Conservation (phyloP, 805 yeast species). For the Candida verbasci region DNA sequence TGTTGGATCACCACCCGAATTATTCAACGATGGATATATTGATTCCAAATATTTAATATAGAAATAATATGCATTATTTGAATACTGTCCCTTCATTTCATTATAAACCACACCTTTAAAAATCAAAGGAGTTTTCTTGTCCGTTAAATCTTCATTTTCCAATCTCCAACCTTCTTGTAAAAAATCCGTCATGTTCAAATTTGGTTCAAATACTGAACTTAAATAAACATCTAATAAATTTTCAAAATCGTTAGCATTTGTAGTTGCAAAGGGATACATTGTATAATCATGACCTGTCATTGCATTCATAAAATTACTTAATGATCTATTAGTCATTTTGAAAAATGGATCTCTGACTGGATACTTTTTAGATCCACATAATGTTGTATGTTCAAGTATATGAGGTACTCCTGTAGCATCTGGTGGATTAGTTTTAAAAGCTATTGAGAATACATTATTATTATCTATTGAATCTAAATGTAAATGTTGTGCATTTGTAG, state of each 20-base stretch:
- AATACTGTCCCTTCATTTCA: slow-evolving; percentile 97
- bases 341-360: slow-evolving; percentile 97
- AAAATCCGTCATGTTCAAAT: slow-evolving; percentile 75
- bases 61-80: slow-evolving; percentile 79
- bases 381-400: slow-evolving; percentile 90
- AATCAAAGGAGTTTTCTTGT: slow-evolving; percentile 54
- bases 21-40: slow-evolving; percentile 78
- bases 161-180: slow-evolving; percentile 97
- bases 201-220: slow-evolving; percentile 81
- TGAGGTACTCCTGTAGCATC: slow-evolving; percentile 95
- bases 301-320: slow-evolving; percentile 96
- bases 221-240: slow-evolving; percentile 85
- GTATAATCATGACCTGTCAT: slow-evolving; percentile 98
- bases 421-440: slow-evolving; percentile 93
- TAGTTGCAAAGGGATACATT: slow-evolving; percentile 93
- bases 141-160: slow-evolving; percentile 62
- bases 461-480: slow-evolving; percentile 73
- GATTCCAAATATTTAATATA: slow-evolving; percentile 82
- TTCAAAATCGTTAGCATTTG: slow-evolving; percentile 73
- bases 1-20: slow-evolving; percentile 93
- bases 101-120: slow-evolving; percentile 97
- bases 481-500: slow-evolving; percentile 74
- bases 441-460: slow-evolving; percentile 85
- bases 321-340: slow-evolving; percentile 92
- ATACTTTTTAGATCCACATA: slow-evolving; percentile 87